A percentile compares a stretch with the other conserved stretches of the same genome.
These are phyloP conservation scores for Thielaviopsis ethacetica DNA, from an alignment of 2,329 filamentous ascomycete genomes.

Conservation along the genomic window DNA sequence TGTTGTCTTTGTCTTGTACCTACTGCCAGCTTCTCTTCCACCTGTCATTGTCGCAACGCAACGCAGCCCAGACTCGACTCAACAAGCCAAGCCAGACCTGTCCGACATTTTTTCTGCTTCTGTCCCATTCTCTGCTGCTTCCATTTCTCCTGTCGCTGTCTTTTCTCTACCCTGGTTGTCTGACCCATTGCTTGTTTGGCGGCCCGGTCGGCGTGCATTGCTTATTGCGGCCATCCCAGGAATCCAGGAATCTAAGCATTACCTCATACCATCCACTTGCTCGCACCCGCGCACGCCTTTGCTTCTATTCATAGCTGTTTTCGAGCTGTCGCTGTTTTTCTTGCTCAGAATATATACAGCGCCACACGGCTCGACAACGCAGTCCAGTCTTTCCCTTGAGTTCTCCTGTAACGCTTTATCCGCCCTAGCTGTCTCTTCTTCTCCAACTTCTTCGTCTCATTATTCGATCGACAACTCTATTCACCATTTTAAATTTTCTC, in stretches of 20 bases:
- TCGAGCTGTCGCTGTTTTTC: neutral
- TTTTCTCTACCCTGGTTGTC: neutral
- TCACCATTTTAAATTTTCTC: slow-evolving; percentile 7
- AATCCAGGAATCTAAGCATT: neutral
- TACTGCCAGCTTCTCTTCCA: neutral
- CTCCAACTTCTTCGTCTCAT: slow-evolving; percentile 42
- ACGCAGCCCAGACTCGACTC: neutral
- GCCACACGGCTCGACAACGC: neutral
- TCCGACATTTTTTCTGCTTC: neutral
- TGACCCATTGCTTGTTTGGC: neutral
- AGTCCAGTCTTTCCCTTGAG: neutral
- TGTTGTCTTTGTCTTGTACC: neutral
- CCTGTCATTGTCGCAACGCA: neutral
- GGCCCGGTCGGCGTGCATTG: neutral
- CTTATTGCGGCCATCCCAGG: neutral
- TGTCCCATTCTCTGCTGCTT: neutral
- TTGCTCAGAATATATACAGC: neutral
- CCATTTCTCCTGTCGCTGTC: neutral
- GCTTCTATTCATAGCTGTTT: neutral
- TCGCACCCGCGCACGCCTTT: neutral
- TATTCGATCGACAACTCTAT: slow-evolving; percentile 26
- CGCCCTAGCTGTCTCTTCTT: neutral
- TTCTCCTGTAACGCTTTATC: neutral
- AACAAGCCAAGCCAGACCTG: neutral
- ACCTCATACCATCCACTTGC: neutral